Base-by-base conservation (phyloP, 1,284 basidiomycete species). In the Inonotus hispidus region DNA sequence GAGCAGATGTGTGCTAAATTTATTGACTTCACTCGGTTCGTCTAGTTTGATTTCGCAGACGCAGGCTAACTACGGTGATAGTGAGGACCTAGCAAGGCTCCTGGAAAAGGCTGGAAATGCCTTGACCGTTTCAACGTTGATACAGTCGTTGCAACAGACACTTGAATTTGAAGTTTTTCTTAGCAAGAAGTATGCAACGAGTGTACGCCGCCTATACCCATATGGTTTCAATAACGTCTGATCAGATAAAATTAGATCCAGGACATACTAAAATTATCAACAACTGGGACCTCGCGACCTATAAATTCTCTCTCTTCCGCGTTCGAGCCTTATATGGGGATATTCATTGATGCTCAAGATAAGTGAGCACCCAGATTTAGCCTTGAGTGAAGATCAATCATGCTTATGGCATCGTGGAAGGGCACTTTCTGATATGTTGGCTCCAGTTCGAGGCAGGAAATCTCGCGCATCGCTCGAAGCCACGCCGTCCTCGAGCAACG, bases 321-420 rank as follows among this genome's bases (percentile, higher is more conserved):
- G 8, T 99, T 98, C 70, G 94, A 97, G 64, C 83, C 91, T 0
- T 92, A 98, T 71, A 93, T 98, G 77, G 82, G 85, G 41, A 84
- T 99, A 46, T 99, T 95, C 70, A 90, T 98, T 57, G 93, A 98
- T 65, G 95, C 96, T 13, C 97, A 99, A 73, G 94, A 98, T 79
- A 92, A 88, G 93, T 91, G 64, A 47, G 57, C 16, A 19, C 14
- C 16, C 10, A 50, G 10, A 10, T 25, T 11, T 37, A 21, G 25
- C 32, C 16, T 25, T 13, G 11, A 45, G 11, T 37, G 21, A 1
- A 27, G 52, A 10, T 23, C n/a, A 49, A 16, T 6, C 29, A 32
- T 25, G 43, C 57, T 63, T 2, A 59, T 23, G 7, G 54, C n/a
- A 45, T 50, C 52, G 32, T 6, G 46, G 39, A 65, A 93, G 92